phyloP scores from a whole-genome alignment of 306 rosid genomes.

The Prunus mume region DNA sequence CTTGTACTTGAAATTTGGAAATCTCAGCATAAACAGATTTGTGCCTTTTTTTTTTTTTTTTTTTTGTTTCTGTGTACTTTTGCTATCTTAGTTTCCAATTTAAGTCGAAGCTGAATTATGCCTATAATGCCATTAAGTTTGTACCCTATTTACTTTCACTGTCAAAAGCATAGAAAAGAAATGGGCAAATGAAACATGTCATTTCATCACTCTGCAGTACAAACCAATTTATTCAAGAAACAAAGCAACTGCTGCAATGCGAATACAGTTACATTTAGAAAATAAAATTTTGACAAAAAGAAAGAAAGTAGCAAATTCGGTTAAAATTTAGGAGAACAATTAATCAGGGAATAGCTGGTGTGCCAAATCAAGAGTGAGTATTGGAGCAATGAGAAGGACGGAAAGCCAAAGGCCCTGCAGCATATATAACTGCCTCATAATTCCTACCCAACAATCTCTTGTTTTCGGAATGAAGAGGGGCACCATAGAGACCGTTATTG shows the following conservation, averaged over 20 bases:
- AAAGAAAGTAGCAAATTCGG: not conserved
- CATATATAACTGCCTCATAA: constrained; percentile 65
- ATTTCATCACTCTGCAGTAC: not conserved
- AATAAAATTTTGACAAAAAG: not conserved
- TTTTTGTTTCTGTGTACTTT: not conserved
- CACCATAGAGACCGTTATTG: constrained; percentile 69
- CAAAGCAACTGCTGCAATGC: constrained; percentile 5
- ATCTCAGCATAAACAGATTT: not conserved
- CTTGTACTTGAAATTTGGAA: not conserved
- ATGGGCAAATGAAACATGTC: constrained; percentile 1
- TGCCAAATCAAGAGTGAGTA: constrained; percentile 30
- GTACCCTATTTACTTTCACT: not conserved
- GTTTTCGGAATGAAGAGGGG: constrained; percentile 64
- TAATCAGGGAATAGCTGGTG: constrained; percentile 4
- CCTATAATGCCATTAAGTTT: not conserved
- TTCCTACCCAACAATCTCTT: constrained; percentile 53
- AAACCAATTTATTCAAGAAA: constrained; percentile 21
- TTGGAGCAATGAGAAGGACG: constrained; percentile 56
- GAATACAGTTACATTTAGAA: not conserved
- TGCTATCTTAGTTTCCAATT: not conserved
- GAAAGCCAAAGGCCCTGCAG: constrained; percentile 92
- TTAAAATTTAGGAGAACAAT: not conserved
- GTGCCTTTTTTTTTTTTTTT: not conserved
- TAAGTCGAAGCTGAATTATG: not conserved
- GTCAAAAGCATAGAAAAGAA: not conserved